Base-by-base conservation (phyloP, 106 monocot genomes). In the Dendrobium officinale region DNA sequence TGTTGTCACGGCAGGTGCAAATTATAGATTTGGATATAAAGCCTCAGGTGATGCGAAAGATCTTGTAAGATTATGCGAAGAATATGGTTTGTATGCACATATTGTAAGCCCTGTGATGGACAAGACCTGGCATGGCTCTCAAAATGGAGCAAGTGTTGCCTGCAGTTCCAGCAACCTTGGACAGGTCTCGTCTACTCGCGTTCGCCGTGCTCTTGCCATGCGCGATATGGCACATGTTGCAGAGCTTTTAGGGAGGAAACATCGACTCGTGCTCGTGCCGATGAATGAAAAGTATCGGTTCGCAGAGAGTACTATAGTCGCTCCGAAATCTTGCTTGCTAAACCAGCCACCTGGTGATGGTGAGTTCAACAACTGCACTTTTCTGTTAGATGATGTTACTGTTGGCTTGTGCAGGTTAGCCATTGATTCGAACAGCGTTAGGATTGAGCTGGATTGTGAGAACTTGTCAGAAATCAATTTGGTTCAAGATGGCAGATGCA, bases 1-100 rank as follows among this genome's bases (percentile, higher is more conserved):
- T 51, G 2, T 51, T 13, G 51, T 15, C 61, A 55, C 87, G 49
- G 72, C 88, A 98, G 98, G 98, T 75, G 89, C 91, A 74, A 98
- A 98, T 74, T 98, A 98, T 56, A 89, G 98, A 81, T 98, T 98
- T 83, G 98, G 98, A 61, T 98, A 98, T 75, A 95, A 86, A 84
- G 98, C 98, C 80, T 86, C 95, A 26, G 98, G 98, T 9, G 89
- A 93, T 89, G 91, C 91, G 48, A 55, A 81, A 5, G 92, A 95
- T 29, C 80, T 98, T 67, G 91, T 93, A 58, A 87, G 84, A 67
- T 83, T 98, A 41, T 98, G 98, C 82, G 78, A 88, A n/a, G 94
- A 98, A 80, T 95, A 89, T 49, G 87, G 84, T 29, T 83, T 98
- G 45, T 75, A 67, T 80, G 89, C 91, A 2, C 87, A 85, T 75